These are phyloP conservation scores for Marasmius fiardii DNA, from an alignment of 1,284 basidiomycete species.

Conservation along the genomic window DNA sequence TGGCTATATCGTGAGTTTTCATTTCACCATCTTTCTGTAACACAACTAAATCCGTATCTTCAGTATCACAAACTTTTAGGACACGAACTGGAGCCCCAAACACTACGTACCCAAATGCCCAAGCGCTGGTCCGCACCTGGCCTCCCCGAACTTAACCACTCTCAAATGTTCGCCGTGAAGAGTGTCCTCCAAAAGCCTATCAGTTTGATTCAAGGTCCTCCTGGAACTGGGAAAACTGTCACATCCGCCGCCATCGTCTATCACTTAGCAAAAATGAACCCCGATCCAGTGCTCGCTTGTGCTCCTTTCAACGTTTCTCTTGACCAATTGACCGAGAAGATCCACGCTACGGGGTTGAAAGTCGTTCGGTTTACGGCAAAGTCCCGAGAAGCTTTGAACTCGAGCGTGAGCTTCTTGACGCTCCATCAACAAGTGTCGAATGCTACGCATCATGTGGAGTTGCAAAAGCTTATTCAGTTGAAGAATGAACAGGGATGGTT, in stretches of 20 bases:
- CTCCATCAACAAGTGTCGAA: conserved; percentile 98
- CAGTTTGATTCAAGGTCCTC: conserved; percentile 96
- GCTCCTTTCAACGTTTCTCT: conserved; percentile 99
- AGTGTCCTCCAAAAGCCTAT: conserved; percentile 98
- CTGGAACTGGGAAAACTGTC: conserved; percentile 98
- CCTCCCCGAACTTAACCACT: conserved; percentile 97
- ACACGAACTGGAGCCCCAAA: conserved; percentile 92
- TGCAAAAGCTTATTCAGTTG: conserved; percentile 96
- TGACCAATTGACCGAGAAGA: conserved; percentile 98
- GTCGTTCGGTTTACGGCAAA: conserved; percentile 98
- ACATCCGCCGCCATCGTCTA: conserved; percentile 99
- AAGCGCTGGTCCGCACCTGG: conserved; percentile 97
- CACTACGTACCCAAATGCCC: conserved; percentile 90
- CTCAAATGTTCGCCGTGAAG: conserved; percentile 99
- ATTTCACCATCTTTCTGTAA: conserved; percentile 5
- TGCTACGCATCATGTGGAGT: conserved; percentile 89
- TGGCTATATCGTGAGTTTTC: conserved; percentile 84
- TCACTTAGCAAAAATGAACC: conserved; percentile 99
- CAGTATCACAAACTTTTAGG: conserved; percentile 98
- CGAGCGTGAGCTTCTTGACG: conserved; percentile 89
- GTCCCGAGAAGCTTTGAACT: conserved; percentile 95
- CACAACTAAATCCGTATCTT: conserved; percentile 9
- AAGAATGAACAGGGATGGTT: conserved; percentile 98
- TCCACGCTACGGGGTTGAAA: conserved; percentile 94
- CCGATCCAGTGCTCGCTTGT: conserved; percentile 97